Conservation (phyloP, 805 yeast species). For the Zygosaccharomyces lentus region DNA sequence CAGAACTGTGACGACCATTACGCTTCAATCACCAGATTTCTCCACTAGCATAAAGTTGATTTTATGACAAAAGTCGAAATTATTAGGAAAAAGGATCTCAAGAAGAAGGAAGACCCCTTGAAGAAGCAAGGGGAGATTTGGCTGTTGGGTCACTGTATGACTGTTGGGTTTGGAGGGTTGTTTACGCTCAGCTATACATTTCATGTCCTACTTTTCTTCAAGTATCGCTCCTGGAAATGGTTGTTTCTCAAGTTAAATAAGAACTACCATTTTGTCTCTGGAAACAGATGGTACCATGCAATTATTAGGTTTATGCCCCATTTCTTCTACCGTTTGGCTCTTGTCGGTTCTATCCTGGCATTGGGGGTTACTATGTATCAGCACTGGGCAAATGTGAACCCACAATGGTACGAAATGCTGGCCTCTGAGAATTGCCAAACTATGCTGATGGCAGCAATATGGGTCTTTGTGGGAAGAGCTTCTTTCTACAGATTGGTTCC, state of each 20-base stretch:
- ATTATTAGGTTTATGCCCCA: conserved; percentile 40
- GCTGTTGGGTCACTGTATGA: conserved; percentile 29
- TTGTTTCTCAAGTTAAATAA: conserved; percentile 27
- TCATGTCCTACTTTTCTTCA: conserved; percentile 27
- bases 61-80: conserved; percentile 24
- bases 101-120: conserved; percentile 23
- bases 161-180: conserved; percentile 26
- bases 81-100: conserved; percentile 25
- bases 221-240: conserved; percentile 35
- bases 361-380: conserved; percentile 51
- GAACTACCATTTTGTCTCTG: conserved; percentile 17
- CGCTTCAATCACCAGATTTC: background rate
- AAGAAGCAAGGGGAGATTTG: conserved; percentile 26
- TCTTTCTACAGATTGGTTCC: conserved; percentile 66
- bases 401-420: conserved; percentile 58
- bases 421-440: conserved; percentile 77
- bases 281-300: conserved; percentile 23
- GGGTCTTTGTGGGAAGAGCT: conserved; percentile 63
- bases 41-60: too few species aligned
- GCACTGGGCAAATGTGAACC: conserved; percentile 56
- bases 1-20: too few species aligned
- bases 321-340: conserved; percentile 50
- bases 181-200: conserved; percentile 27
- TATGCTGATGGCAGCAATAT: conserved; percentile 48
- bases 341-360: conserved; percentile 53